These are phyloP conservation scores for Mortierella alpina DNA, from an alignment of 192 early-diverging fungal species.

Conservation along the genomic window DNA sequence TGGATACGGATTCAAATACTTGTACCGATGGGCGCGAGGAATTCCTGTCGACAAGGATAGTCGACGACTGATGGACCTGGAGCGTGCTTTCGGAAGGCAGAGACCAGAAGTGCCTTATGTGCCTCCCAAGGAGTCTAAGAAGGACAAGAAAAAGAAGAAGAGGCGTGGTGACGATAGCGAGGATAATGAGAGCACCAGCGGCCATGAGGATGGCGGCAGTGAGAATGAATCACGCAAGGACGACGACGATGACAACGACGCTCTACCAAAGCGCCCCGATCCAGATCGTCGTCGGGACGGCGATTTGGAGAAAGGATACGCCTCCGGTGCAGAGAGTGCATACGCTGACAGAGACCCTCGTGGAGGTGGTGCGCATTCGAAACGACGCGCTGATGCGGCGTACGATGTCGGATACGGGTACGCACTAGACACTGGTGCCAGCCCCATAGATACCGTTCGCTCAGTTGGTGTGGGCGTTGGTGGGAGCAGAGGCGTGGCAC, in stretches of 20 bases:
- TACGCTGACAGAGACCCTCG: background rate
- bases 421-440: background rate
- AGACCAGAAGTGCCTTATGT: conserved; percentile 48
- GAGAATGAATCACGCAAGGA: background rate
- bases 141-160: conserved; percentile 28
- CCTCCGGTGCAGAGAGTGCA: conserved; percentile 2
- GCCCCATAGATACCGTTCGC: background rate
- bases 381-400: conserved; percentile 2
- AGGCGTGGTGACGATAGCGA: conserved; percentile 3
- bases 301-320: conserved; percentile 1
- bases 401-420: conserved; percentile 24
- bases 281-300: background rate
- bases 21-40: conserved; percentile 45
- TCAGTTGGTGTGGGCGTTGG: conserved; percentile 5
- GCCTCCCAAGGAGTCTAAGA: conserved; percentile 20
- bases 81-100: conserved; percentile 35
- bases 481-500: background rate
- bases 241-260: conserved; percentile 3
- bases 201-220: background rate
- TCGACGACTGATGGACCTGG: conserved; percentile 48
- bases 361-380: background rate
- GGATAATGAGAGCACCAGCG: conserved; percentile 1
- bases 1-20: conserved; percentile 32
- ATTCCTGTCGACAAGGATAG: conserved; percentile 53
- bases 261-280: background rate